Evolutionary conservation across 129 eudicot genomes (phyloP).

Genomic region (Gnaphalium uliginosum): DNA sequence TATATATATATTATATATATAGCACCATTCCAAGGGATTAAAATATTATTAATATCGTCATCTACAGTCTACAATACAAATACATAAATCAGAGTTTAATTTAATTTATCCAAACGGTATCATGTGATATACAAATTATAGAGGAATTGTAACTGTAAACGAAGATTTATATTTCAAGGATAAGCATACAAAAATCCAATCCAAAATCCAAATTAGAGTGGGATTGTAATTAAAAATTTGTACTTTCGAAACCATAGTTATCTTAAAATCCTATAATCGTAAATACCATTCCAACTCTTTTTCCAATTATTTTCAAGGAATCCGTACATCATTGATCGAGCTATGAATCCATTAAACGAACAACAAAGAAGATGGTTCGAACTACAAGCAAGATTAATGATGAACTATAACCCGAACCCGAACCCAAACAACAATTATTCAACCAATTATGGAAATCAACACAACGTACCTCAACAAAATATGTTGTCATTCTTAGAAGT

Average conservation of each 20-base stretch:
- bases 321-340: not conserved
- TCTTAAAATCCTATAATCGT: not conserved
- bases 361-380: not conserved
- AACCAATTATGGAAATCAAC: not conserved
- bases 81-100: too few relatives aligned
- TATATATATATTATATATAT: too few relatives aligned
- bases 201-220: not conserved
- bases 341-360: not conserved
- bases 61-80: too few relatives aligned
- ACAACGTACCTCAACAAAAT: not conserved
- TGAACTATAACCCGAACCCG: not conserved
- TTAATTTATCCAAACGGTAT: too few relatives aligned
- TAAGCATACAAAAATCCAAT: not conserved
- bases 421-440: not conserved
- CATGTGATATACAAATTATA: too few relatives aligned
- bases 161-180: not conserved
- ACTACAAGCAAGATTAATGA: not conserved
- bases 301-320: not conserved
- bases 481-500: constrained; percentile 22
- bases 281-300: not conserved
- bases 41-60: too few relatives aligned
- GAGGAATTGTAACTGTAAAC: not conserved
- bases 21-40: too few relatives aligned
- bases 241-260: not conserved
- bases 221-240: not conserved